Evolutionary conservation across 106 monocot genomes (phyloP), one percentile per base, ranked within the genome.

Genomic region (Hemerocallis citrina): DNA sequence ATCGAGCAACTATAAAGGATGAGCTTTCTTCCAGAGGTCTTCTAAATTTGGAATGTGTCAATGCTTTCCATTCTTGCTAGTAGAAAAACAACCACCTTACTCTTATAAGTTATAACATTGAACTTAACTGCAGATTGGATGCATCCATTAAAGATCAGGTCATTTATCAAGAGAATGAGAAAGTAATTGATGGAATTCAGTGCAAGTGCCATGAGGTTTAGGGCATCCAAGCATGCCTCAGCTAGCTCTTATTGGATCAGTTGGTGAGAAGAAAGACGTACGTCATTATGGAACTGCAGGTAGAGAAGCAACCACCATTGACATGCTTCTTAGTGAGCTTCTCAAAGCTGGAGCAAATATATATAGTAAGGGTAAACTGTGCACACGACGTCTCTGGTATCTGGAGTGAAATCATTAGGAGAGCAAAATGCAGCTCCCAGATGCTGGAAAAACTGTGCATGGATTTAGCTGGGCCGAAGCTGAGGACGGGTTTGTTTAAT

Each of bases 381-480:
- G 75, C 75, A 24, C 68, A 75, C 58, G 75, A 75, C 57, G 68
- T 63, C 56, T 28, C 56, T 30, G 50, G 45, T 34, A 43, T 69
- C 8, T 75, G 69, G 75, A 69, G 57, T 64, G 75, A 75, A 47
- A 69, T 75, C 46, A 64, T 75, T 38, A 68, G 63, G 32, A 39
- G 32, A 10, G 62, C 63, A 20, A 75, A 63, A 29, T 30, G 64
- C 56, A 69, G 19, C 56, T 75, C 68, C 16, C 69, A 75, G 45
- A 60, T 70, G 70, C 47, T 75, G 12, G 66, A 75, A 66, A 66
- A 66, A 30, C 79, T 74, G 42, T 80, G 79, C 17, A 80, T 80
- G 79, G 79, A 80, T 66, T 52, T 80, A 20, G 79, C 74, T 29
- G 79, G 79, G 19, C 70, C 79, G 41, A 80, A 75, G 61, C 48